These are phyloP conservation scores for Groenewaldozyma salmanticensis DNA, from an alignment of 805 yeast genomes.

Conservation along the genomic window DNA sequence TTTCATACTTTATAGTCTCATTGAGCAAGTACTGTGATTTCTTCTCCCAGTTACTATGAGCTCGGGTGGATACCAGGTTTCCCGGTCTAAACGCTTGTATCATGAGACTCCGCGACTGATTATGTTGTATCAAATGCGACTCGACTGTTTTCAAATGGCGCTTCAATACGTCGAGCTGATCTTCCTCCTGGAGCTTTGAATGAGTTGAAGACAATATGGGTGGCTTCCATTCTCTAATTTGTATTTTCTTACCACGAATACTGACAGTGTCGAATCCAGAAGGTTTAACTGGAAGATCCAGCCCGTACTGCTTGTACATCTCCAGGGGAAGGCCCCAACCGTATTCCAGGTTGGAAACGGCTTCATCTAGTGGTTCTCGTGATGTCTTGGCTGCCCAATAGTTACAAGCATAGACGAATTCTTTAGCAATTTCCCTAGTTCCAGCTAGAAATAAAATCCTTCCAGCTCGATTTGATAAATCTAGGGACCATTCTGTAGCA, in stretches of 20 bases:
- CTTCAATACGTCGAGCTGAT: constrained; percentile 33
- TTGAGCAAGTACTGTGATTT: constrained; percentile 19
- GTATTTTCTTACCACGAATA: constrained; percentile 14
- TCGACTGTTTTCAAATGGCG: constrained; percentile 32
- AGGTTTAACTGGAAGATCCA: constrained; percentile 5
- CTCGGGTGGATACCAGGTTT: constrained; percentile 17
- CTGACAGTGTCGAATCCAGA: constrained; percentile 12
- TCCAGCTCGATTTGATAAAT: constrained; percentile 35
- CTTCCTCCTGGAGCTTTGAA: constrained; percentile 20
- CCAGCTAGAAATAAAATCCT: constrained; percentile 53
- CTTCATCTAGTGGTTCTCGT: constrained; percentile 60
- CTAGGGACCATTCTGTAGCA: constrained; percentile 41
- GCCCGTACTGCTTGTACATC: constrained; percentile 1
- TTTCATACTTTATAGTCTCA: constrained; percentile 21
- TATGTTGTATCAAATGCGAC: constrained; percentile 34
- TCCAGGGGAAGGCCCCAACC: constrained; percentile 49
- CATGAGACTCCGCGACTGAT: constrained; percentile 29
- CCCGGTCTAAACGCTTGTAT: constrained; percentile 25
- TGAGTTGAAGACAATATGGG: constrained; percentile 20
- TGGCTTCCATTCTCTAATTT: constrained; percentile 25
- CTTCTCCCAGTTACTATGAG: constrained; percentile 25
- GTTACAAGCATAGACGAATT: constrained; percentile 66
- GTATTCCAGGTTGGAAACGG: constrained; percentile 63
- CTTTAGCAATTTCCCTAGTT: constrained; percentile 54
- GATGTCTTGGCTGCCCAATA: constrained; percentile 86